A percentile compares a stretch with the other conserved stretches of the same genome.
These are phyloP conservation scores for Hemerocallis citrina DNA, from an alignment of 106 monocot species.

Conservation along the genomic window DNA sequence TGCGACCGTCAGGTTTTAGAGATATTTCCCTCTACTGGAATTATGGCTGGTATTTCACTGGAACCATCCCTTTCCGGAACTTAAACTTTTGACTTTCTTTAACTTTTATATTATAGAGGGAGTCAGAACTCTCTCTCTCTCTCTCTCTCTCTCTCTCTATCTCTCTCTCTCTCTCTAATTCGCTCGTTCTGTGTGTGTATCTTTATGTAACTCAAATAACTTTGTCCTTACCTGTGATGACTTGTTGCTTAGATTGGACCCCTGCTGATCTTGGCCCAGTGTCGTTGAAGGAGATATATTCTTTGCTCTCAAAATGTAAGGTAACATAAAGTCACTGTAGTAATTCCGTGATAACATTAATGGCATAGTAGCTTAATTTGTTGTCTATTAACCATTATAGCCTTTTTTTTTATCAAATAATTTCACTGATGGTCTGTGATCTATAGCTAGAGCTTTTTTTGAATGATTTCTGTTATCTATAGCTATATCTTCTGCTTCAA, in stretches of 20 bases:
- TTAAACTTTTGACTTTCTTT: too few relatives aligned
- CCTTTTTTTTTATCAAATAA: too few relatives aligned
- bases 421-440: too few relatives aligned
- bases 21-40: constrained; percentile 36
- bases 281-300: constrained; percentile 54
- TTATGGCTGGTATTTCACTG: constrained; percentile 47
- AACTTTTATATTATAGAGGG: too few relatives aligned
- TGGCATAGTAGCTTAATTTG: neutral
- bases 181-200: too few relatives aligned
- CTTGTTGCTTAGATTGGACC: constrained; percentile 58
- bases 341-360: neutral
- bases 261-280: constrained; percentile 77
- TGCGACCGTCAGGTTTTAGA: constrained; percentile 15
- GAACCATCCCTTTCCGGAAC: too few relatives aligned
- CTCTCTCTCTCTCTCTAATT: too few relatives aligned
- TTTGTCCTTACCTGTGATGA: too few relatives aligned
- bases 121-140: too few relatives aligned
- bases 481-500: neutral
- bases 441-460: too few relatives aligned
- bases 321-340: constrained; percentile 18
- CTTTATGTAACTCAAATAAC: too few relatives aligned
- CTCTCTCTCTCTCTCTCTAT: too few relatives aligned
- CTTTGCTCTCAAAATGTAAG: constrained; percentile 58
- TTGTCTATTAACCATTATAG: neutral
- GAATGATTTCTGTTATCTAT: neutral